Percentiles rank a stretch among this genome's conserved stretches.
These are phyloP conservation scores for Petasospora fabianii DNA, from an alignment of 1,139 yeast species.

Conservation along the genomic window DNA sequence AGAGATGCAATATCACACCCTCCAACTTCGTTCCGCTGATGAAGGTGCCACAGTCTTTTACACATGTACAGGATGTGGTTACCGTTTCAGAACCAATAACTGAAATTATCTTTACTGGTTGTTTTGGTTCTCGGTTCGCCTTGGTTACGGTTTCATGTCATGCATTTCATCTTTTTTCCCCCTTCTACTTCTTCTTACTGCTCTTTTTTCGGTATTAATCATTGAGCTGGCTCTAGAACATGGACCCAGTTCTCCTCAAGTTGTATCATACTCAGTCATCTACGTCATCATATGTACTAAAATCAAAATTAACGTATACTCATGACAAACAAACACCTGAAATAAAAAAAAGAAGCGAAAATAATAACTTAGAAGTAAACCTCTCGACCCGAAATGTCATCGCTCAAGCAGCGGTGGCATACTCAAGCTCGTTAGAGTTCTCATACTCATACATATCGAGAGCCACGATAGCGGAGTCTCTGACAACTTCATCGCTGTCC, in stretches of 20 bases:
- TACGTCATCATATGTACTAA: background rate
- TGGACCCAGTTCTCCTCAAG: no score
- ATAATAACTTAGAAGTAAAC: background rate
- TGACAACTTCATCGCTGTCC: conserved; percentile 84
- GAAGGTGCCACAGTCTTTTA: conserved; percentile 97
- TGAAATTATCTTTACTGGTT: no score
- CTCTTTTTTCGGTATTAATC: no score
- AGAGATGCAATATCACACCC: conserved; percentile 96
- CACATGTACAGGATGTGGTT: conserved; percentile 91
- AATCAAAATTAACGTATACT: background rate
- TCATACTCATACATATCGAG: conserved; percentile 97
- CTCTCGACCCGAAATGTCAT: background rate
- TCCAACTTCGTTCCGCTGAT: conserved; percentile 96
- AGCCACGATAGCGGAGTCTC: conserved; percentile 96
- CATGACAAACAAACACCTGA: conserved; percentile 2
- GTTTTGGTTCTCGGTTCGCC: background rate
- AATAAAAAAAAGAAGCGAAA: background rate
- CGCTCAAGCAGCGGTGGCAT: conserved; percentile 41
- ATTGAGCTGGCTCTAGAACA: no score
- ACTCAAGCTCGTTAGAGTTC: conserved; percentile 80
- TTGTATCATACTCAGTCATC: background rate
- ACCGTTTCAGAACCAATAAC: conserved; percentile 90
- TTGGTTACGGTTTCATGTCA: conserved; percentile 4
- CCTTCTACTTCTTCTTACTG: background rate
- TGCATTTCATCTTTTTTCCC: conserved; percentile 1